Evolutionary conservation across 1,139 yeast species (phyloP), one percentile per base, ranked within the genome.

Genomic region (Lodderomyces elongisporus): DNA sequence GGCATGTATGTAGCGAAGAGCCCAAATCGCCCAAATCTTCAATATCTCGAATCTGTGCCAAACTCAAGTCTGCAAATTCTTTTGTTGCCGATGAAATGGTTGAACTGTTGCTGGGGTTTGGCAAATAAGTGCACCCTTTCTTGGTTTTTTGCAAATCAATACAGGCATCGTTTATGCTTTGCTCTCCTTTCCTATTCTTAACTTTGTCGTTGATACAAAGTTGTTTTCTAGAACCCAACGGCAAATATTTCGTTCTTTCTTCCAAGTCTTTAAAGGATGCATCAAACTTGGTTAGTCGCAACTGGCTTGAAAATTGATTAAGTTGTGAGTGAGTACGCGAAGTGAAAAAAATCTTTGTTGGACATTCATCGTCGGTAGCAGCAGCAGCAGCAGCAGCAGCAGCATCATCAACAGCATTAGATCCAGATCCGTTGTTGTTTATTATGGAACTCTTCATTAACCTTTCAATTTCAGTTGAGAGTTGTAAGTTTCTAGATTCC

Each of bases 271-370:
- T 59, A 40, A 76, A 62, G 0, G 88, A 73, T 0, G 94, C 71
- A 1, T 84, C 81, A 41, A 87, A 82, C 0, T 56, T 42, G 0
- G 95, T 77, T 23, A 83, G 51, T 25, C 66, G 56, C 31, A 89
- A 58, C 46, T 91, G 96, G 15, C 77, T 74, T 0, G 89, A 76
- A 51, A 89, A 85, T 49, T 89, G 98, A 31, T 70, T 70, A 35
- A 89, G 60, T 51, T 89, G 98, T 0, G 96, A 85, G 50, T 89
- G 97, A 0, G 98, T 89, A 54, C 98, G 64, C 1, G 96, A 87
- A 0, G 95, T 70, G 50, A 79, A 88, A 44, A 60, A 74, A 0
- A 66, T 58, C 45, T 77, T 77, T 0, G 66, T 49, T 1, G 74
- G 70, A 30, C 73, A 71, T 3, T 34, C 39, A 3, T 42, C 34